phyloP scores from a whole-genome alignment of 106 monocot species.

The Hemerocallis citrina region DNA sequence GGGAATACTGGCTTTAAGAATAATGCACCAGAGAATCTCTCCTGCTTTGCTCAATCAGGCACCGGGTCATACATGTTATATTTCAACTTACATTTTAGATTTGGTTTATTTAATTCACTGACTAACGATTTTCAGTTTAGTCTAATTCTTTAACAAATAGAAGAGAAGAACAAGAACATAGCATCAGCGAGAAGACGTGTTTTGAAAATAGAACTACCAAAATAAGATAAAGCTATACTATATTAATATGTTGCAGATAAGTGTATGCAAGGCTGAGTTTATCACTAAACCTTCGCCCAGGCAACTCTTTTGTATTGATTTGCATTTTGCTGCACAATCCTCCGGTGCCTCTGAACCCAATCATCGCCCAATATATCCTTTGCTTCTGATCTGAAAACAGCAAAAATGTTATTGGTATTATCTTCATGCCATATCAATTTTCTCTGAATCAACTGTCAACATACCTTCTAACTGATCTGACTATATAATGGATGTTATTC shows the following conservation, averaged over 20 bases:
- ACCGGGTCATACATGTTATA: too few relatives aligned
- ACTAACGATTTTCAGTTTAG: too few relatives aligned
- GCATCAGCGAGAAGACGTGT: too few relatives aligned
- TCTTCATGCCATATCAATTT: background rate
- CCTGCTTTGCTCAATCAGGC: too few relatives aligned
- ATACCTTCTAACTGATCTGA: conserved; percentile 43
- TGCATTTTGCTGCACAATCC: conserved; percentile 51
- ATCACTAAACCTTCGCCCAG: conserved; percentile 32
- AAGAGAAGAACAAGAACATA: too few relatives aligned
- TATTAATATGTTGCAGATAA: background rate
- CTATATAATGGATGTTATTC: conserved; percentile 76
- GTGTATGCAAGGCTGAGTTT: background rate
- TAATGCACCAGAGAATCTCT: too few relatives aligned
- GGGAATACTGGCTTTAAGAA: too few relatives aligned
- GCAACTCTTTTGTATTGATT: conserved; percentile 48
- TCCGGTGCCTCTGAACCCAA: conserved; percentile 49
- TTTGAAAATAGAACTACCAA: too few relatives aligned
- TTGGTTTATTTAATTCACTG: too few relatives aligned
- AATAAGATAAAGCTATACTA: background rate
- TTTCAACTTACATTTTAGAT: too few relatives aligned
- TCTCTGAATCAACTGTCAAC: background rate
- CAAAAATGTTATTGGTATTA: background rate
- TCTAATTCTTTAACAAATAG: too few relatives aligned
- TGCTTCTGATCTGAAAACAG: conserved; percentile 35
- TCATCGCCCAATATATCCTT: conserved; percentile 56